These are phyloP conservation scores for Glutinoglossum americanum DNA, from an alignment of 495 filamentous ascomycete genomes.

Conservation along the genomic window DNA sequence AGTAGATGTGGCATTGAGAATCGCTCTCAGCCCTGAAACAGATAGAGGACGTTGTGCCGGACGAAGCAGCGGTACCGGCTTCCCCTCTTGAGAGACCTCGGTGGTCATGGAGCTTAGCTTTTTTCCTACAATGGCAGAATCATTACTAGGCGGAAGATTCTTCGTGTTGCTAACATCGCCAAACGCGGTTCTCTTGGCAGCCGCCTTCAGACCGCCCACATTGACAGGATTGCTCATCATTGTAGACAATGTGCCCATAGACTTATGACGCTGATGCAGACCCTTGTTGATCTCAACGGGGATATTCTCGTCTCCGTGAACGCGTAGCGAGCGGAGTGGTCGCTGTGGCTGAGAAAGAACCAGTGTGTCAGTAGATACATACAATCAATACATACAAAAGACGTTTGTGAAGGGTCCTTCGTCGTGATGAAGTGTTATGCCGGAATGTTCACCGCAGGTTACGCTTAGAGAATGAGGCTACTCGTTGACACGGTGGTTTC, in stretches of 20 bases:
- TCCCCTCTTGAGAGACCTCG: constrained; percentile 4
- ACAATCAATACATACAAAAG: neutral
- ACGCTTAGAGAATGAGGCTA: neutral
- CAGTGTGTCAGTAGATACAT: neutral
- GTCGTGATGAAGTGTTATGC: neutral
- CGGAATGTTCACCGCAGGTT: neutral
- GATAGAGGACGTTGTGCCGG: constrained; percentile 45
- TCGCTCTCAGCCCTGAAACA: constrained; percentile 22
- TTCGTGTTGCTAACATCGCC: constrained; percentile 57
- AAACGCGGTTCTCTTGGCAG: constrained; percentile 53
- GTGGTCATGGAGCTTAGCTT: constrained; percentile 1
- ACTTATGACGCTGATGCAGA: constrained; percentile 65
- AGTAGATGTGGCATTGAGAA: constrained; percentile 16
- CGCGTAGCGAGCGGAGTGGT: constrained; percentile 34
- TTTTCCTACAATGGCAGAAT: constrained; percentile 1
- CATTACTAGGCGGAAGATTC: constrained; percentile 24
- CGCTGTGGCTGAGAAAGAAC: constrained; percentile 43
- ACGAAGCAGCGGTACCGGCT: constrained; percentile 23
- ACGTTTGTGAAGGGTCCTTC: neutral
- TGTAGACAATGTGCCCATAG: constrained; percentile 42
- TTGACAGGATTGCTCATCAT: constrained; percentile 19
- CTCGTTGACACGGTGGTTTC: neutral
- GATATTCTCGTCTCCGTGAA: constrained; percentile 55
- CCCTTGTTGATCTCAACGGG: constrained; percentile 32
- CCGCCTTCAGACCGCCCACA: constrained; percentile 38